Percentiles rank a stretch among this genome's conserved stretches.
These are phyloP conservation scores for Cryptosporidium parvum DNA, from an alignment of 169 alveolate species.

Conservation along the genomic window DNA sequence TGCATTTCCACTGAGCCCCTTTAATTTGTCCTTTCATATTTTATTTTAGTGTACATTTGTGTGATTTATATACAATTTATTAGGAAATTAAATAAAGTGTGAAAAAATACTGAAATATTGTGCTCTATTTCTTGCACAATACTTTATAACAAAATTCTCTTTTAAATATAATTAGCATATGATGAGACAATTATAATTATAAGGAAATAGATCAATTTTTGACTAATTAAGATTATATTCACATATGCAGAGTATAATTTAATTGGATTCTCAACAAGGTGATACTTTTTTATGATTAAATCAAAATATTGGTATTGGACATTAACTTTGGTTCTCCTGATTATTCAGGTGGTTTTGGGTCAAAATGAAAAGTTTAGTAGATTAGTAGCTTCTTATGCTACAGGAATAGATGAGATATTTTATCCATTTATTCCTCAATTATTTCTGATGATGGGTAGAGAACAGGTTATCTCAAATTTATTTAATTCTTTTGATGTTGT, in stretches of 20 bases:
- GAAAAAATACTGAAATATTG: neutral
- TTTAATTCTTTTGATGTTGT: neutral
- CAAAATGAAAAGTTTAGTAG: slow-evolving; percentile 30
- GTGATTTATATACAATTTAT: neutral
- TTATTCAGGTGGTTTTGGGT: slow-evolving; percentile 3
- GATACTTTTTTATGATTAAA: slow-evolving; percentile 25
- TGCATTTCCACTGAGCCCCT: neutral
- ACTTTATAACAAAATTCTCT: neutral
- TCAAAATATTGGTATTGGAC: slow-evolving; percentile 23
- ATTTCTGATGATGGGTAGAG: slow-evolving; percentile 18
- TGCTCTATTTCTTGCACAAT: neutral
- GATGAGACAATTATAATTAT: slow-evolving; percentile 13
- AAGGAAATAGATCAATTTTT: neutral
- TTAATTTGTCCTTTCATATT: neutral
- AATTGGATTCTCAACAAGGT: neutral
- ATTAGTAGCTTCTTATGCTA: slow-evolving; percentile 22
- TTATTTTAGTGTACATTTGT: slow-evolving; percentile 31
- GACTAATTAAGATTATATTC: neutral
- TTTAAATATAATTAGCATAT: neutral
- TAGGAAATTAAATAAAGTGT: slow-evolving; percentile 3
- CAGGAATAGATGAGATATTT: slow-evolving; percentile 18
- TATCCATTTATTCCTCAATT: slow-evolving; percentile 68
- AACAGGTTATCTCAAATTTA: slow-evolving; percentile 5
- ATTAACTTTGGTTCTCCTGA: neutral
- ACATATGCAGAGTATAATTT: slow-evolving; percentile 1